These are phyloP conservation scores for Naganishia kalamii DNA, from an alignment of 768 basidiomycete genomes.

Conservation along the genomic window DNA sequence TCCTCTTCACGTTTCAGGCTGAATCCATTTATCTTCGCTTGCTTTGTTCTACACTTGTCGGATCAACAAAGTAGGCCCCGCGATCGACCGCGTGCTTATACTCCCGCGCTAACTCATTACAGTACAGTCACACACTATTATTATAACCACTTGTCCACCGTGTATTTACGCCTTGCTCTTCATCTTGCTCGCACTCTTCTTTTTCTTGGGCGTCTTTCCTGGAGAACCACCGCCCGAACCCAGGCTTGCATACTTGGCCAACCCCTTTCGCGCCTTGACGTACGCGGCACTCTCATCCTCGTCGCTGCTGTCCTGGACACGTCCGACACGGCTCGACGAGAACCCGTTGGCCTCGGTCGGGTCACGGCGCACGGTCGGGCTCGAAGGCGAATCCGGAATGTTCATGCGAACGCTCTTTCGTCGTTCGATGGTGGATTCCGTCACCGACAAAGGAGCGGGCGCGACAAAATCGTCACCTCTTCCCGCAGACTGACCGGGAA, in stretches of 20 bases:
- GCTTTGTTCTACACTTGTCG: too few relatives aligned
- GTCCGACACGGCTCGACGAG: conserved; percentile 34
- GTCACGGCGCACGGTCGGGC: conserved; percentile 15
- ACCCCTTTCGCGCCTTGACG: conserved; percentile 31
- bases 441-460: conserved; percentile 7
- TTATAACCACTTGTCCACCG: too few relatives aligned
- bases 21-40: too few relatives aligned
- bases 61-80: too few relatives aligned
- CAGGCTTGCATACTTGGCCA: conserved; percentile 37
- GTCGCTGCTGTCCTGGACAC: conserved; percentile 34
- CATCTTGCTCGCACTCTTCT: conserved; percentile 20
- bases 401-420: conserved; percentile 42
- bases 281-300: conserved; percentile 41
- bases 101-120: too few relatives aligned
- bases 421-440: conserved; percentile 25
- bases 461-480: conserved; percentile 7
- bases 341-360: conserved; percentile 22
- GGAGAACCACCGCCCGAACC: conserved; percentile 23
- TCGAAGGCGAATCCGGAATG: conserved; percentile 36
- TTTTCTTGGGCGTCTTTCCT: conserved; percentile 26
- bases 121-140: too few relatives aligned
- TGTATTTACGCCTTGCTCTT: too few relatives aligned
- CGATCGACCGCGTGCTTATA: too few relatives aligned
- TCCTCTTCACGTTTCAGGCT: too few relatives aligned
- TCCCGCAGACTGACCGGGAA: not conserved